Conservation (phyloP, 208 protist species). For the Leishmania arabica region DNA sequence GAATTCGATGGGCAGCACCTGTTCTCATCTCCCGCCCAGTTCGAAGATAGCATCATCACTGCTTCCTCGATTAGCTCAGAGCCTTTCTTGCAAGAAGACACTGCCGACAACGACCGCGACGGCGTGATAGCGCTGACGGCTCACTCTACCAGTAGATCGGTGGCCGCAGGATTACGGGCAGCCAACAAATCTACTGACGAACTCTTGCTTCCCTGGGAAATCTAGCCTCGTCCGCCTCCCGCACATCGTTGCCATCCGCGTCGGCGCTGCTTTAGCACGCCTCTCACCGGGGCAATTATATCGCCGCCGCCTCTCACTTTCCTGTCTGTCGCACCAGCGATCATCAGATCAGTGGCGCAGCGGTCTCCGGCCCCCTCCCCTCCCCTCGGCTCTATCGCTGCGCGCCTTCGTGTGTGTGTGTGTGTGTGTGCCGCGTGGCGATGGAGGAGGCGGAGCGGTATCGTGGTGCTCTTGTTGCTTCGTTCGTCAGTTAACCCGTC, state of each 20-base stretch:
- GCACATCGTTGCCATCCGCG: neutral
- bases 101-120: neutral
- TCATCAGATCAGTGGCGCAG: neutral
- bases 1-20: neutral
- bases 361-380: neutral
- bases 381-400: no score
- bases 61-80: neutral
- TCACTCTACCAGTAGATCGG: neutral
- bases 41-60: neutral
- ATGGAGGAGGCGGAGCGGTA: no score
- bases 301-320: neutral
- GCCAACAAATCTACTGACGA: neutral
- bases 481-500: no score
- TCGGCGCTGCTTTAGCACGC: neutral
- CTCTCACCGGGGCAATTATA: neutral
- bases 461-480: no score
- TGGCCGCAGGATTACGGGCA: neutral
- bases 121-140: neutral
- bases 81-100: neutral
- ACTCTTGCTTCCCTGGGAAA: slow-evolving; percentile 12
- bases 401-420: no score
- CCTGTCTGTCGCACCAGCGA: neutral
- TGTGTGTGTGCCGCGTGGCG: no score
- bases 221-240: neutral
- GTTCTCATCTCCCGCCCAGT: neutral